Conservation (phyloP, 371 early-diverging fungal species). For the Choanephora cucurbitarum region DNA sequence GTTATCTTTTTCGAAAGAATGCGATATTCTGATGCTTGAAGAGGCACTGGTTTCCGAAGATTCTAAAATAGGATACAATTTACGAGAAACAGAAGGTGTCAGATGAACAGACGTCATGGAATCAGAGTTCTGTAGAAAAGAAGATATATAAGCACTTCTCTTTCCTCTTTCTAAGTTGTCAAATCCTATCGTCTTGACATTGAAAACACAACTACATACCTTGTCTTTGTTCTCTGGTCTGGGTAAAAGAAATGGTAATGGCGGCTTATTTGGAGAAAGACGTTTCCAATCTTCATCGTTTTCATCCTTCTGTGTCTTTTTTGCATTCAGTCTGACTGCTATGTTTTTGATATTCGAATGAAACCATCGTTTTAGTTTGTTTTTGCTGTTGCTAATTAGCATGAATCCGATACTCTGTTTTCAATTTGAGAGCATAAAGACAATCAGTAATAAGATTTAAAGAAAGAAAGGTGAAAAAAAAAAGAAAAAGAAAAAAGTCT, state of each 20-base stretch:
- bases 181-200: constrained; percentile 1
- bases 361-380: background rate
- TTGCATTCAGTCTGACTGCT: background rate
- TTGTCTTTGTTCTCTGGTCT: too few relatives aligned
- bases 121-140: background rate
- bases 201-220: background rate
- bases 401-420: background rate
- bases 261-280: constrained; percentile 24
- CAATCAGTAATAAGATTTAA: background rate
- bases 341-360: background rate
- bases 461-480: background rate
- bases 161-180: constrained; percentile 2
- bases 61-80: constrained; percentile 19
- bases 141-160: too few relatives aligned
- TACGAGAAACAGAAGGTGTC: background rate
- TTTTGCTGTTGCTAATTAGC: background rate
- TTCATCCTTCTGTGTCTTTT: background rate
- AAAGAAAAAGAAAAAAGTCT: background rate
- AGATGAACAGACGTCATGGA: background rate
- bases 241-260: constrained; percentile 17
- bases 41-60: constrained; percentile 5
- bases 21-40: background rate
- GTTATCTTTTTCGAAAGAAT: background rate
- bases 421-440: background rate
- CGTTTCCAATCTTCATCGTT: constrained; percentile 13